Evolutionary conservation across 371 early-diverging fungal species (phyloP), one percentile per base, ranked within the genome.

Genomic region (Choanephora cucurbitarum): DNA sequence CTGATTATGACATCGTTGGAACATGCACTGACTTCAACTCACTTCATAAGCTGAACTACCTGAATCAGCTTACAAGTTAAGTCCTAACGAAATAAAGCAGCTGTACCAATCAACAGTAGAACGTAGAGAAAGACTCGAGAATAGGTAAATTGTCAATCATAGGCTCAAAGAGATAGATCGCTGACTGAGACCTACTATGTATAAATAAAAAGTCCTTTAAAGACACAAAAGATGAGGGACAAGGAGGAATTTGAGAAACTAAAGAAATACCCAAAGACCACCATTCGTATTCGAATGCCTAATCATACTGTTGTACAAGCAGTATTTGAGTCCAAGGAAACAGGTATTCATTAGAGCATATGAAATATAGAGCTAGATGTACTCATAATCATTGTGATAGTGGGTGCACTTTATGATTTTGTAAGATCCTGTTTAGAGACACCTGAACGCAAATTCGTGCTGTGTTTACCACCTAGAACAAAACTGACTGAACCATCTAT

Each of bases 211-310:
- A 75, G 76, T n/a, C 80, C 80, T 40, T 64, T 79, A 21, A 74
- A 72, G 43, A 79, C 80, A 11, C 69, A 75, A 55, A 72, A 73
- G 49, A 72, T 79, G 60, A 66, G 80, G 32, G 62, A 70, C 23
- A 60, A 56, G 0, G 77, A 79, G 52, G 80, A 79, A 22, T 58
- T 55, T 21, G 80, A 76, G 41, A 68, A 64, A 23, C 52, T 79
- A 57, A 76, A 75, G 34, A 69, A 64, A 49, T 72, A 76, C 55
- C 80, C 80, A 10, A 69, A 65, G 32, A 72, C 80, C 5, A 73
- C 74, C 19, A 73, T 79, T 40, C 74, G 80, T 51, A 64, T 79
- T 28, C 74, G 71, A 17, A 67, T 79, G 49, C 74, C 80, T 22
- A 75, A 79, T 56, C 59, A 70, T 23, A 63, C 61, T 1, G 61